Conservation (phyloP, 148 eudicot species). For the Arbutus unedo region DNA sequence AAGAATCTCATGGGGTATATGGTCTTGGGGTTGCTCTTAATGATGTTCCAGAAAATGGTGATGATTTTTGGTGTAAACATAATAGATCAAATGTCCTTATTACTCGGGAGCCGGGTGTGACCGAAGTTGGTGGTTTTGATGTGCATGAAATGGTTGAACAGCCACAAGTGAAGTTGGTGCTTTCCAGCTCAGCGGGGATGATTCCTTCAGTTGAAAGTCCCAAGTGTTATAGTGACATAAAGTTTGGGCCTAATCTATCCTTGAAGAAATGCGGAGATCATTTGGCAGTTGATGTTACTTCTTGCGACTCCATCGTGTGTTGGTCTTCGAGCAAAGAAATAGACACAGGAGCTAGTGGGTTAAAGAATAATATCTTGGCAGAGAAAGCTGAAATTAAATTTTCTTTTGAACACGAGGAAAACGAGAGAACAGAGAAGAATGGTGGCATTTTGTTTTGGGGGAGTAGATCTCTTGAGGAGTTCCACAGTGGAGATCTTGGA, state of each 20-base stretch:
- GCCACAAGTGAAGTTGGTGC: slow-evolving; percentile 5
- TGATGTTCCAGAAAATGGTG: slow-evolving; percentile 10
- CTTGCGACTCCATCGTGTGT: not conserved
- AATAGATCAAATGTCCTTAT: not conserved
- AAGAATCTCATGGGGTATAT: slow-evolving; percentile 18
- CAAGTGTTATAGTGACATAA: not conserved
- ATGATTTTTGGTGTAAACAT: not conserved
- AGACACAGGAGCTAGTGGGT: slow-evolving; percentile 1
- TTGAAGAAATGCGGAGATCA: not conserved
- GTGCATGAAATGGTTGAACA: slow-evolving; percentile 14
- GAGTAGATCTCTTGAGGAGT: slow-evolving; percentile 6
- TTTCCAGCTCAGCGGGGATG: slow-evolving; percentile 10
- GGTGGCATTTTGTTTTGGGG: slow-evolving; percentile 1
- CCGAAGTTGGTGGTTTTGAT: slow-evolving; percentile 13
- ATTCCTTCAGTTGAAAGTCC: slow-evolving; percentile 11
- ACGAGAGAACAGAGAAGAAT: not conserved
- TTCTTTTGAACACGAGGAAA: slow-evolving; percentile 6
- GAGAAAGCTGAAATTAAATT: slow-evolving; percentile 7
- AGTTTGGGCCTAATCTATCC: not conserved
- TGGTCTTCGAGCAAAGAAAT: slow-evolving; percentile 4
- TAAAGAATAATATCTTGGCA: not conserved
- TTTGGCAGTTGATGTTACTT: not conserved
- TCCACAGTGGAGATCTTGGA: not conserved
- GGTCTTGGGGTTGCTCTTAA: slow-evolving; percentile 3
- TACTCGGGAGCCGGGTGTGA: slow-evolving; percentile 13